Conservation (phyloP, 306 rosid genomes). For the Quillaja saponaria region DNA sequence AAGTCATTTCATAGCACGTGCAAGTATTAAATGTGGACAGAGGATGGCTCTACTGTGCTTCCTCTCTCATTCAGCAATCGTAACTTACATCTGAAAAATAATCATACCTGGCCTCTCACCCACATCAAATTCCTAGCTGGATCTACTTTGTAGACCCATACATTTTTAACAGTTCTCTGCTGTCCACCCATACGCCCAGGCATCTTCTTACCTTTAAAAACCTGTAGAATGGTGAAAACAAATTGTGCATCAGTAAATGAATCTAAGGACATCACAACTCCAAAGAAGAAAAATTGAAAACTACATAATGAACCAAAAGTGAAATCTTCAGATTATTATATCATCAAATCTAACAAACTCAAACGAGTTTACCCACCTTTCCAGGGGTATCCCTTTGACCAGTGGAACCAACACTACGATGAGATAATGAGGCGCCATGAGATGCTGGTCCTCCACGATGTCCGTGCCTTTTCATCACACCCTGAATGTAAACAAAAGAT, state of each 20-base stretch:
- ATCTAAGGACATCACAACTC: slow-evolving; percentile 4
- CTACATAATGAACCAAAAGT: slow-evolving; percentile 3
- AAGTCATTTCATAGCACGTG: too few species aligned
- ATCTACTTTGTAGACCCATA: slow-evolving; percentile 90
- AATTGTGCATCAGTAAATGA: neutral
- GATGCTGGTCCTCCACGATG: slow-evolving; percentile 68
- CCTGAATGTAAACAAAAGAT: slow-evolving; percentile 48
- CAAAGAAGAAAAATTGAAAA: slow-evolving; percentile 17
- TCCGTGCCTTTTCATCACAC: slow-evolving; percentile 60
- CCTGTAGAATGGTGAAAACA: slow-evolving; percentile 45
- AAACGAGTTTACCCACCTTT: slow-evolving; percentile 51
- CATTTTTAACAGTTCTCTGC: slow-evolving; percentile 88
- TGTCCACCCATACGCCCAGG: slow-evolving; percentile 95
- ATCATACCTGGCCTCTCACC: slow-evolving; percentile 92
- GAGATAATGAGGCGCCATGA: slow-evolving; percentile 72
- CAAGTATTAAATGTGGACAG: neutral
- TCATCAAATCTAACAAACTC: slow-evolving; percentile 6
- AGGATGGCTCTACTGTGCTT: slow-evolving; percentile 3
- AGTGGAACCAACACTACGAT: slow-evolving; percentile 68
- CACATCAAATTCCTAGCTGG: slow-evolving; percentile 92
- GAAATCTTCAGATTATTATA: slow-evolving; percentile 13
- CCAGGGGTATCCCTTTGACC: slow-evolving; percentile 77
- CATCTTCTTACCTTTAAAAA: slow-evolving; percentile 80
- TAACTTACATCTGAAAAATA: slow-evolving; percentile 19
- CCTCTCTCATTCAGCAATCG: slow-evolving; percentile 11